Evolutionary conservation across 2,329 filamentous ascomycete species (phyloP).

Genomic region (Colletotrichum neosansevieriae): DNA sequence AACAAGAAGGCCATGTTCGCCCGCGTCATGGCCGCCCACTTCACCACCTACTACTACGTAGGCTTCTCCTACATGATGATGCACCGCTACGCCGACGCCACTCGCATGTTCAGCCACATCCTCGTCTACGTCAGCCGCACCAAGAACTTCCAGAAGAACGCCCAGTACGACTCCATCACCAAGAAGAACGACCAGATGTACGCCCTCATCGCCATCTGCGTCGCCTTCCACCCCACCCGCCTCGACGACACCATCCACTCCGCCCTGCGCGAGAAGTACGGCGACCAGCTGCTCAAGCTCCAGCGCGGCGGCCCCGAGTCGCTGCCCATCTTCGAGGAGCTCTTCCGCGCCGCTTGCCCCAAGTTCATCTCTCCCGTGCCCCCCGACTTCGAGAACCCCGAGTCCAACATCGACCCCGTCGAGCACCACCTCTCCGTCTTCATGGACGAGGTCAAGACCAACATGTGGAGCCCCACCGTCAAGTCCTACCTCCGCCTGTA

Average conservation of each 20-base stretch:
- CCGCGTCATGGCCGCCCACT: slow-evolving; percentile 98
- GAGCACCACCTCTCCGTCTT: slow-evolving; percentile 98
- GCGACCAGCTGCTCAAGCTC: slow-evolving; percentile 96
- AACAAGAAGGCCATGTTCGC: slow-evolving; percentile 99
- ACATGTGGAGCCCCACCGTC: slow-evolving; percentile 97
- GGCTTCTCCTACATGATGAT: slow-evolving; percentile 99
- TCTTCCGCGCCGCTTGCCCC: slow-evolving; percentile 97
- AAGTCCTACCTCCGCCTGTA: slow-evolving; percentile 99
- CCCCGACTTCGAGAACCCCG: slow-evolving; percentile 97
- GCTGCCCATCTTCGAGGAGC: slow-evolving; percentile 96
- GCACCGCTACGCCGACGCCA: slow-evolving; percentile 98
- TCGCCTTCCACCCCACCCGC: slow-evolving; percentile 96
- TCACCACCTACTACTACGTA: slow-evolving; percentile 99
- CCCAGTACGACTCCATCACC: slow-evolving; percentile 96
- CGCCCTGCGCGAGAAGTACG: slow-evolving; percentile 97
- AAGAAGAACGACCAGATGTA: slow-evolving; percentile 99
- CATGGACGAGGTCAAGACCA: slow-evolving; percentile 99
- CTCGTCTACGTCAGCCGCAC: slow-evolving; percentile 98
- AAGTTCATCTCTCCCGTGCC: slow-evolving; percentile 99
- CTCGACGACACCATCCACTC: slow-evolving; percentile 99
- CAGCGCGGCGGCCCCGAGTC: slow-evolving; percentile 96
- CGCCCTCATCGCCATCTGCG: slow-evolving; percentile 97
- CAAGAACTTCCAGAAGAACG: slow-evolving; percentile 99
- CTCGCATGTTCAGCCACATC: slow-evolving; percentile 99
- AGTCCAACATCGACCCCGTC: slow-evolving; percentile 94